phyloP scores from a whole-genome alignment of 371 early-diverging fungal species.

The Mucor piriformis region DNA sequence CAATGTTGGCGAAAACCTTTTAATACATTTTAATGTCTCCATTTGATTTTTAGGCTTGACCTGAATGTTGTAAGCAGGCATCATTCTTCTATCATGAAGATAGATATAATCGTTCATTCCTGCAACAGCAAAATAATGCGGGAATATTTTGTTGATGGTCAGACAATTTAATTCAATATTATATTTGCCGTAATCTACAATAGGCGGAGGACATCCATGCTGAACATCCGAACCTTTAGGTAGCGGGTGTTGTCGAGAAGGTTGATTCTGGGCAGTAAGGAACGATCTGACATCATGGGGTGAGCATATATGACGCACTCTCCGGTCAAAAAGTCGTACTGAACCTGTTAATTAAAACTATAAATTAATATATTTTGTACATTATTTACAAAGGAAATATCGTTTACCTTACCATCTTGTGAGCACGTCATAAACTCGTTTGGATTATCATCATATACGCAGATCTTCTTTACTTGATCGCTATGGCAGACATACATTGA shows the following conservation, averaged over 20 bases:
- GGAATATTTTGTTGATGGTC: conserved; percentile 47
- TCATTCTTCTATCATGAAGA: conserved; percentile 69
- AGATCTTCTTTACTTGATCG: conserved; percentile 61
- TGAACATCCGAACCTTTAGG: conserved; percentile 18
- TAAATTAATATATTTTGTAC: background rate
- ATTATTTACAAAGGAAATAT: background rate
- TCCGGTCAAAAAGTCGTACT: conserved; percentile 67
- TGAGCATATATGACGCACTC: conserved; percentile 47
- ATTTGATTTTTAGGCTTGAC: background rate
- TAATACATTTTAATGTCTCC: conserved; percentile 32
- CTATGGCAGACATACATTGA: conserved; percentile 57
- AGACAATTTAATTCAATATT: conserved; percentile 59
- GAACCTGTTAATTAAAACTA: conserved; percentile 38
- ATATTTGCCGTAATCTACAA: conserved; percentile 55
- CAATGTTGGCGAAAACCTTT: conserved; percentile 27
- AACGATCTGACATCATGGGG: conserved; percentile 31
- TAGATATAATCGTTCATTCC: conserved; percentile 61
- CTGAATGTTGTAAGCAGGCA: conserved; percentile 18
- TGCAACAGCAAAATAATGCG: conserved; percentile 65
- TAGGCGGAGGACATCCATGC: conserved; percentile 40
- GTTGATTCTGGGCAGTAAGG: conserved; percentile 23
- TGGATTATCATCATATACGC: conserved; percentile 48
- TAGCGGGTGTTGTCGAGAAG: conserved; percentile 22
- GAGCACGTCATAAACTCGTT: conserved; percentile 64
- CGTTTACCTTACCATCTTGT: conserved; percentile 58